Base-by-base conservation (phyloP, 257 asterid species). In the Solanum medicagineum region DNA sequence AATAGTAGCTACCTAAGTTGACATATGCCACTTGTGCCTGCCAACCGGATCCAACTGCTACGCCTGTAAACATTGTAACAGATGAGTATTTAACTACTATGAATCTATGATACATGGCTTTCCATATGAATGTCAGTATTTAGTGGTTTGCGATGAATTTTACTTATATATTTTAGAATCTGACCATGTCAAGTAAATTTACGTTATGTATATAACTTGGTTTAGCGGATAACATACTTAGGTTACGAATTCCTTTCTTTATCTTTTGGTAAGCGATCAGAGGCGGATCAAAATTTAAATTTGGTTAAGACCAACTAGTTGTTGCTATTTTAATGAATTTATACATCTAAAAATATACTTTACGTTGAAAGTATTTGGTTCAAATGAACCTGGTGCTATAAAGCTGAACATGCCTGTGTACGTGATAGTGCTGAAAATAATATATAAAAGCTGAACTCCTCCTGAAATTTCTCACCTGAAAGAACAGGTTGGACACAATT, bases 41-140 rank as follows among this genome's bases (percentile, higher is more conserved):
- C 95, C 94, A 91, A 80, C 95, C 95, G 51, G 87, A 90, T 77
- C 94, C 95, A 85, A 91, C 91, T 49, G 94, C 95, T 29, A 91
- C 92, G 84, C 95, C 93, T 92, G 91, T 49, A 85, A 86, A 55
- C 49, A 71, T 56, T 51, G 44, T 26, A 75, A 40, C 62, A 10
- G 44, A 77, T 29, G 68, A 73, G 73, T 15, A 66, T 26, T 44
- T 51, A 74, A 74, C 81, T 19, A 49, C 77, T 69, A 44, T 32
- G 4, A 32, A 32, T 32, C 36, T 32, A 32, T 5, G 54, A 15
- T 55, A 32, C 36, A 59, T 26, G 74, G 70, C 32, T 65, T 44
- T 73, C 12, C 57, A 12, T 73, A 44, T 73, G 19, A 11, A 73
- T 71, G 80, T 20, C 55, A 20, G 56, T 45, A 71, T 71, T n/a